These are phyloP conservation scores for Lactifluus rugatus DNA, from an alignment of 768 basidiomycete genomes.

Conservation along the genomic window DNA sequence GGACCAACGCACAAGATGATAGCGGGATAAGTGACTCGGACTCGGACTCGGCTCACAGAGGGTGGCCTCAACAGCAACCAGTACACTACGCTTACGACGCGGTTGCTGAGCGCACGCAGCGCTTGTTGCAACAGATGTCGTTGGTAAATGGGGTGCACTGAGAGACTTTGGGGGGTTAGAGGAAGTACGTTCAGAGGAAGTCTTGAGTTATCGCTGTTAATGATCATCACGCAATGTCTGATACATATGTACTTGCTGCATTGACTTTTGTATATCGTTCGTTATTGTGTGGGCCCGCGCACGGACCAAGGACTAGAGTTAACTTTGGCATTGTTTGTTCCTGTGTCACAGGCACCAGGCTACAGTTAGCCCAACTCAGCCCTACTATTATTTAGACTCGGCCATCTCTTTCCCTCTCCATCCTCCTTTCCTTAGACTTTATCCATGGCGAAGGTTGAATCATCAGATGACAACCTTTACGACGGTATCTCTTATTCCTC, in stretches of 20 bases:
- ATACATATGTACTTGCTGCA: conserved; percentile 16
- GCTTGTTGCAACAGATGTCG: conserved; percentile 35
- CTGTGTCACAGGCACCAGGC: not conserved
- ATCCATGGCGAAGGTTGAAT: conserved; percentile 16
- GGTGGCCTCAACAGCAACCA: conserved; percentile 36
- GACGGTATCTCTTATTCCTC: conserved; percentile 3
- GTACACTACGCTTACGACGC: conserved; percentile 87
- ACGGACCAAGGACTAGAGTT: not conserved
- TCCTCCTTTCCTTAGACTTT: not conserved
- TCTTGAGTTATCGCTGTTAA: conserved; percentile 3
- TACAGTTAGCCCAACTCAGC: too few species aligned
- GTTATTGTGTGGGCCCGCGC: not conserved
- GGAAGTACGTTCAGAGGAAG: not conserved
- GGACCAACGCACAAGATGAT: conserved; percentile 23
- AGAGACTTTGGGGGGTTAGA: not conserved
- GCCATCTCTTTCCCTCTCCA: not conserved
- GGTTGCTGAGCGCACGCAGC: conserved; percentile 67
- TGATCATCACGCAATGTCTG: conserved; percentile 14
- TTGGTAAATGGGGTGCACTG: conserved; percentile 26
- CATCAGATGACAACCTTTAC: conserved; percentile 19
- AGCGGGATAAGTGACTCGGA: conserved; percentile 35
- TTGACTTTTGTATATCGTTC: not conserved
- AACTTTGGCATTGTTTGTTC: conserved; percentile 12
- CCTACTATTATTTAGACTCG: not conserved
- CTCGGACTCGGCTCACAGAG: conserved; percentile 36